Evolutionary conservation across 2,329 filamentous ascomycete genomes (phyloP), one percentile per base, ranked within the genome.

Genomic region (Ceratocystis huliohia): DNA sequence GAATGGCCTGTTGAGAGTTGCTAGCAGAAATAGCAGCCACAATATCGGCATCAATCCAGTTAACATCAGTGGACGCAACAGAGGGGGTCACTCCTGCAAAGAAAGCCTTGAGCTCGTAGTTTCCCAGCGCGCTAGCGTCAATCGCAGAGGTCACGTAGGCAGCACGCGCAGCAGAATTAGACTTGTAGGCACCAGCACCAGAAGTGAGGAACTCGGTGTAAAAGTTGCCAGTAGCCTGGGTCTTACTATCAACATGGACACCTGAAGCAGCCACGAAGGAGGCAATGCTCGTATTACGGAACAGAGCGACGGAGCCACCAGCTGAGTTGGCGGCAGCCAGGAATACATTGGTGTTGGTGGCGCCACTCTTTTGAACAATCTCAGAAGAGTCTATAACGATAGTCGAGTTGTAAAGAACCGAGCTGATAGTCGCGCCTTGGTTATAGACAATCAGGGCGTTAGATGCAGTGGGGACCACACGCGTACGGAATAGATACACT

Each of bases 401-500:
- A 0, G 75, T 78, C 0, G 78, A 78, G 66, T 78, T 74, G 69
- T 75, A 73, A 5, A 71, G 68, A 4, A 69, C 75, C 37, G 69
- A 69, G 7, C 70, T 71, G 4, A 69, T 68, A 0, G 67, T 68
- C 1, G 66, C 72, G 1, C 77, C 78, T 68, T 77, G 73, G 69
- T 72, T 78, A 69, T 78, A 79, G 0, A 77, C 71, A 15, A 65
- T 17, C 28, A 28, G 25, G 2, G 5, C 76, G 25, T 72, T 74
- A 17, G 69, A 72, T 2, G 71, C 70, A 0, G 76, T 75, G 0
- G 77, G 74, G 0, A 76, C 74, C 63, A 81, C 76, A 0, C 74
- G 77, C 0, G 78, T 76, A 8, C 74, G 73, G 66, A 76, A 80
- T 0, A 80, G 68, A 66, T 79, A 80, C 0, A 78, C 67, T 10